Percentiles rank a stretch among this genome's conserved stretches.
phyloP scores from a whole-genome alignment of 1,284 basidiomycete genomes.

The Leccinum insolens region DNA sequence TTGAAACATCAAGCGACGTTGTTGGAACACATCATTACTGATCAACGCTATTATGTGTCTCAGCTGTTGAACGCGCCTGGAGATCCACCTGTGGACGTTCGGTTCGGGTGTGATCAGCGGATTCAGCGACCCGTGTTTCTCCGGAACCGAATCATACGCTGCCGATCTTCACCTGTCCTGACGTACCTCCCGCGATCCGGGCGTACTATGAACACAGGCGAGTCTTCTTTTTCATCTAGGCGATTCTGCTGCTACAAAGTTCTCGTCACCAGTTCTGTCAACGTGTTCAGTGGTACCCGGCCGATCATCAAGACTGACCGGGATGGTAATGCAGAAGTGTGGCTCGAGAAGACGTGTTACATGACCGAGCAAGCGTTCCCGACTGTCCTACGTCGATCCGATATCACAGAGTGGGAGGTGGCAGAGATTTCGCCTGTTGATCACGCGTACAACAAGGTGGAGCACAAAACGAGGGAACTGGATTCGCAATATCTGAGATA shows the following conservation, averaged over 20 bases:
- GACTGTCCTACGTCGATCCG: constrained; percentile 88
- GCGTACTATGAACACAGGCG: constrained; percentile 89
- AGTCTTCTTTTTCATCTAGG: constrained; percentile 4
- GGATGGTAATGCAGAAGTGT: constrained; percentile 73
- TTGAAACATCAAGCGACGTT: constrained; percentile 83
- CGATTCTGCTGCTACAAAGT: background rate
- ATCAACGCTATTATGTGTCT: constrained; percentile 84
- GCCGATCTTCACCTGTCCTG: constrained; percentile 84
- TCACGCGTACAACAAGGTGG: constrained; percentile 81
- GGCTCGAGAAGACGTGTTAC: constrained; percentile 88
- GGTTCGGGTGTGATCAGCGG: constrained; percentile 80
- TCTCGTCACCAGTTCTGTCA: constrained; percentile 62
- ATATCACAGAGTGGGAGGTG: constrained; percentile 77
- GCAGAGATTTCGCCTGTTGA: constrained; percentile 88
- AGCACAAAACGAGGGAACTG: constrained; percentile 78
- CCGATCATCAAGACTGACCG: constrained; percentile 63
- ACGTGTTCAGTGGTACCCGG: constrained; percentile 77
- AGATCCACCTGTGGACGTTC: constrained; percentile 81
- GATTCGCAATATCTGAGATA: constrained; percentile 72
- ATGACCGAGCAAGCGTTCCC: constrained; percentile 92
- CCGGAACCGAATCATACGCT: constrained; percentile 84
- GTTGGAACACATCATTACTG: constrained; percentile 81
- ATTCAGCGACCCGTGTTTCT: constrained; percentile 87
- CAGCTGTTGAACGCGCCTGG: constrained; percentile 77
- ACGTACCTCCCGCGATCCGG: constrained; percentile 80